Evolutionary conservation across 352 stramenopile species (phyloP).

Genomic region (Globisporangium carolinianum): DNA sequence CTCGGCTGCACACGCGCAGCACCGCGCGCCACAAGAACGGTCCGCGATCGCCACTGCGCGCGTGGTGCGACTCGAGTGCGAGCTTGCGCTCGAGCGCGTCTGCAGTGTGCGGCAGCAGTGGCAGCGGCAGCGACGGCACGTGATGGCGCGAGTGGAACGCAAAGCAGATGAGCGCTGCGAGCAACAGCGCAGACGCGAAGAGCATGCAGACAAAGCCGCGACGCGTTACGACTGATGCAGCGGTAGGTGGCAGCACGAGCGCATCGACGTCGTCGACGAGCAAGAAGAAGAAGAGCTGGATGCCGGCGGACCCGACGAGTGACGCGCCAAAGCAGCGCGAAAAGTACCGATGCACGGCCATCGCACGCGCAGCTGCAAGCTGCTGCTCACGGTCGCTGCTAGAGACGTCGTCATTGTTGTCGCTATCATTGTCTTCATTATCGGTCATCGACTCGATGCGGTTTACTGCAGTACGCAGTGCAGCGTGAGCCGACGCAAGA

Average conservation of each 20-base stretch:
- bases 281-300: conserved; percentile 58
- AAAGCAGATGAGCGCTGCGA: conserved; percentile 37
- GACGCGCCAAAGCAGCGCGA: conserved; percentile 40
- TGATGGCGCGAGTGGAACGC: conserved; percentile 37
- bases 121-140: not conserved
- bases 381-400: not conserved
- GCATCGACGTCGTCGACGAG: conserved; percentile 30
- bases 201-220: conserved; percentile 27
- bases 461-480: not conserved
- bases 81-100: conserved; percentile 30
- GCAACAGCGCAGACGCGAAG: conserved; percentile 27
- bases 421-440: not conserved
- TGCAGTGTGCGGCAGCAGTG: not conserved
- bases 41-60: not conserved
- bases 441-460: not conserved
- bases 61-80: not conserved
- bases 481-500: no score
- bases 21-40: conserved; percentile 14
- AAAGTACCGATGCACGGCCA: conserved; percentile 17
- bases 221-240: conserved; percentile 7
- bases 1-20: conserved; percentile 20
- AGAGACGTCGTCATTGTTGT: not conserved
- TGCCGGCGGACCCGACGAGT: conserved; percentile 27
- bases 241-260: not conserved
- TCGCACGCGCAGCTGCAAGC: conserved; percentile 2